Evolutionary conservation across 306 rosid genomes (phyloP), one percentile per base, ranked within the genome.

Genomic region (Quercus wislizeni): DNA sequence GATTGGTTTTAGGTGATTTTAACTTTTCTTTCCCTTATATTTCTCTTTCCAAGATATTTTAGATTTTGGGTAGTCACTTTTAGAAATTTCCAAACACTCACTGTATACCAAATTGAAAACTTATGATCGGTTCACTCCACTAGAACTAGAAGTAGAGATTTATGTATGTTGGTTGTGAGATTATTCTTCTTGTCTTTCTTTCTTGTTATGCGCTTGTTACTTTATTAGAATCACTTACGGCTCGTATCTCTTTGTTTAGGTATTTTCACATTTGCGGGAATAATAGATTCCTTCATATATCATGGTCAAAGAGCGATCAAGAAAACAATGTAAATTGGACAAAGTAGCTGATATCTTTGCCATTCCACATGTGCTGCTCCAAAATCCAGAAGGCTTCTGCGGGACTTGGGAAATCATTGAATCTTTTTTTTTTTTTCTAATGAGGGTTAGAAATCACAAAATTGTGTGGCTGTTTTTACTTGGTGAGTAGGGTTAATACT

Each of bases 211-310:
- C 55, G 21, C 21, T 12, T 73, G 57, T 64, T 38, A n/a, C 33
- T 33, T n/a, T 55, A 19, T 11, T 71, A 78, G 71, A 33, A 79
- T 81, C 80, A 74, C 78, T 46, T 68, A 46, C 28, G 18, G 67
- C 77, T 84, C 9, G 64, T 5, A 57, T 55, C 68, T 68, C 71
- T 80, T 20, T 76, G 2, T 23, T 11, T 69, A 94, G 98, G 98
- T 74, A 63, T 94, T 64, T 94, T 92, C 88, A 92, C 92, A 0
- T 25, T 94, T 71, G 98, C 97, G 0, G 97, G 97, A 57, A 91
- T 94, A 55, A 72, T 94, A 49, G 97, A 94, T 86, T 87, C 96
- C 27, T 92, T 90, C 0, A 75, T 94, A 86, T 90, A 90, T 80
- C 81, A 92, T 78, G 93, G 97, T 64, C 89, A 86, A 80, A 90